Base-by-base conservation (phyloP, 306 rosid genomes). In the Fragaria ananassa region DNA sequence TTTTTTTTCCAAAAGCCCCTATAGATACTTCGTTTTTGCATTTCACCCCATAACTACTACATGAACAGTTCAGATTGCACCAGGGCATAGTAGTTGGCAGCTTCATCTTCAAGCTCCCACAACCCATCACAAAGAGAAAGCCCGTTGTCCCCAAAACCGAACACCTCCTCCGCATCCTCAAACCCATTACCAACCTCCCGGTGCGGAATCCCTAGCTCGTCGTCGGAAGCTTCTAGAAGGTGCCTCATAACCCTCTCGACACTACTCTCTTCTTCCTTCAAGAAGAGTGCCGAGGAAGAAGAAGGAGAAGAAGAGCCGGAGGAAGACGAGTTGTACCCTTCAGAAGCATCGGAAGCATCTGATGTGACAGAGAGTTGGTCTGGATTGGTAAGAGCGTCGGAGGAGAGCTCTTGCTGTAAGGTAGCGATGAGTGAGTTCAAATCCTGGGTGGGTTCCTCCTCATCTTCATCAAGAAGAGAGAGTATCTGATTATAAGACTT, bases 61-160 rank as follows among this genome's bases (percentile, higher is more conserved):
- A 89, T 78, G 67, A 91, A 93, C n/a, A 93, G 91, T 69, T 93
- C 88, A 39, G 96, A 91, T 39, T 93, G 98, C 77, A 93, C 71
- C 72, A 89, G 50, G 21, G 88, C 66, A 63, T 86, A 86, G 80
- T 93, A 91, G 37, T 89, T 91, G 13, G 98, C 98, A 23, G 87
- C 90, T 47, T 93, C 92, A 76, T 93, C 98, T 73, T 93, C 93
- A 46, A 93, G 73, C 80, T 93, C 97, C 98, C 96, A 93, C 29
- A 93, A 66, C 8, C 89, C 88, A 61, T 88, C 88, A 49, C 83
- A 17, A 6, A 79, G 71, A 5, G 85, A 44, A 58, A 87, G 84
- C 23, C 76, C 89, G 76, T 81, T 70, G 4, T 73, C 79, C 5
- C 80, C 79, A 17, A 9, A 37, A 65, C 14, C 21, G 17, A 83